Evolutionary conservation across 73 alveolate genomes (phyloP).

Genomic region (Symbiodinium pilosum): DNA sequence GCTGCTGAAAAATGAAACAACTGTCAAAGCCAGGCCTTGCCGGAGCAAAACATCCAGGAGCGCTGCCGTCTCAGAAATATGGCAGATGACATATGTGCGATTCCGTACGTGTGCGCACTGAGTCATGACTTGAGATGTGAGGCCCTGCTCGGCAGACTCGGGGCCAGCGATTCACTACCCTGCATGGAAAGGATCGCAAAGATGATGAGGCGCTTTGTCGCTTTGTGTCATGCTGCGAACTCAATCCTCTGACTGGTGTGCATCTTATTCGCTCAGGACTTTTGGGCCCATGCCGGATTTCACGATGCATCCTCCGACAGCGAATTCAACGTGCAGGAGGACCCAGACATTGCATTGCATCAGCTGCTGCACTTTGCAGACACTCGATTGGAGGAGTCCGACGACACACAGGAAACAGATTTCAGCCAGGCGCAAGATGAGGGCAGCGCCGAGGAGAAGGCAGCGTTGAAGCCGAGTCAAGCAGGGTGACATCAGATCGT

Average conservation of each 20-base stretch:
- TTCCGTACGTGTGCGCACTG: background rate
- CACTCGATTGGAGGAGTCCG: slow-evolving; percentile 1
- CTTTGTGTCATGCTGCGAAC: background rate
- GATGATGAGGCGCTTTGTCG: slow-evolving; percentile 45
- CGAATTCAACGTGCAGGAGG: slow-evolving; percentile 29
- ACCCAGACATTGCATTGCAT: background rate
- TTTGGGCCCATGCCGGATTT: slow-evolving; percentile 44
- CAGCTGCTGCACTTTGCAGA: no score
- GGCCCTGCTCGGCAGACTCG: slow-evolving; percentile 82
- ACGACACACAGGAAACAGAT: slow-evolving; percentile 58
- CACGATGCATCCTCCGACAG: slow-evolving; percentile 86
- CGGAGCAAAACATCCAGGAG: slow-evolving; percentile 40
- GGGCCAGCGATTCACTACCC: slow-evolving; percentile 32
- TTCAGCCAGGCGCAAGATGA: slow-evolving; percentile 39
- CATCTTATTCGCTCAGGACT: background rate
- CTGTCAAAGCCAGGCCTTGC: no score
- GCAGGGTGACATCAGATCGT: background rate
- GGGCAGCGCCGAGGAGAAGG: background rate
- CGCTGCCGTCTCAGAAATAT: background rate
- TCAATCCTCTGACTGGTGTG: no score
- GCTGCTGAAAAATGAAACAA: no score
- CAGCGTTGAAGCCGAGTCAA: background rate
- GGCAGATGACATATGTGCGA: background rate
- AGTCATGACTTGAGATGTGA: background rate
- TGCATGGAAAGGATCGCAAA: slow-evolving; percentile 48